Base-by-base conservation (phyloP, 805 yeast genomes). In the Schizosaccharomyces octosporus region DNA sequence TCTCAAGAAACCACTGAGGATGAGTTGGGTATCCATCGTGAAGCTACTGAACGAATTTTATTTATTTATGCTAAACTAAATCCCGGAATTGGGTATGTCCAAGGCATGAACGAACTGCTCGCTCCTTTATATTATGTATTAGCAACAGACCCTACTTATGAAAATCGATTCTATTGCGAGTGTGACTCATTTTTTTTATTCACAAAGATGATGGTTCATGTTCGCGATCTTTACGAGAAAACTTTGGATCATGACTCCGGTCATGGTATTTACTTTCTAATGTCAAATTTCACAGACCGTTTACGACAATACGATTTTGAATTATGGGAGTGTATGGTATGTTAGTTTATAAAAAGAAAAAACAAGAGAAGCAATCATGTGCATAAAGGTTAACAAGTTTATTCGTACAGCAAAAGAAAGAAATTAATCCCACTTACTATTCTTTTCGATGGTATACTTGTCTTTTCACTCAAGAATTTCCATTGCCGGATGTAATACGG, bases 91-190 rank as follows among this genome's bases (percentile, higher is more conserved):
- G 59, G 59, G 11, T 55, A 55, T 4, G 59, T 55, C 7, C 59
- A 55, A 55, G 59, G 59, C 59, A 55, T 55, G 59, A 55, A 55
- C 13, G 59, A 55, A 27, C 21, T 55, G 21, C 59, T 55, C 19
- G 59, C 59, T 21, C 59, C 59, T 31, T 36, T 55, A 27, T 55
- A 55, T 17, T 55, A 55, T 36, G 59, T 55, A 11, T 31, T 55
- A 31, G 59, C 59, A 19, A 55, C 36, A 9, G 59, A 55, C 27
- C 59, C 36, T 29, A 6, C 36, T 55, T 29, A 31, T 31, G 41
- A 55, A 31, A 32, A 29, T 55, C 32, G 32, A 9, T 29, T n/a
- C 15, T 36, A 21, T n/a, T 29, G 41, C 27, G 59, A 55, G n/a
- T 29, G 41, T 19, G 59, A 55, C 27, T 19, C 59, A 17, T 55